These are phyloP conservation scores for Furcasterigmium sp. DNA, from an alignment of 2,329 filamentous ascomycete species.

Conservation along the genomic window DNA sequence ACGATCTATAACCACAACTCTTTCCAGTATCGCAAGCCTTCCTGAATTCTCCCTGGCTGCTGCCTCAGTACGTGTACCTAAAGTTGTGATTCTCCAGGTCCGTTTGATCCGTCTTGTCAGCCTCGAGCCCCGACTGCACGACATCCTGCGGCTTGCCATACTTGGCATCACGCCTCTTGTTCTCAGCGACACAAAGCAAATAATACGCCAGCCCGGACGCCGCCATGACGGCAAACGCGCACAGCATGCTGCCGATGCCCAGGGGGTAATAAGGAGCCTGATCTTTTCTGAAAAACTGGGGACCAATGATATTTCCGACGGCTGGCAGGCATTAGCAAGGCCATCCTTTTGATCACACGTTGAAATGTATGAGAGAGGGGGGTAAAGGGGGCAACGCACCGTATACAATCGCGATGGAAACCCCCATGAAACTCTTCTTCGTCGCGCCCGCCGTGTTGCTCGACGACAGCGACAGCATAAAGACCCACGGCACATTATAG, in stretches of 20 bases:
- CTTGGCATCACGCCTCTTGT: slow-evolving; percentile 13
- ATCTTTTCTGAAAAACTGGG: slow-evolving; percentile 19
- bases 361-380: no score
- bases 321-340: no score
- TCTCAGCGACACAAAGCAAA: slow-evolving; percentile 15
- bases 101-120: slow-evolving; percentile 9
- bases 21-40: no score
- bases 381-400: background rate
- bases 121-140: slow-evolving; percentile 8
- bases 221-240: slow-evolving; percentile 19
- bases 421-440: slow-evolving; percentile 23
- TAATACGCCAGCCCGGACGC: slow-evolving; percentile 15
- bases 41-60: no score
- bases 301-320: slow-evolving; percentile 23
- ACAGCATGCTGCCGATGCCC: slow-evolving; percentile 20
- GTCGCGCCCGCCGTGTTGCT: slow-evolving; percentile 23
- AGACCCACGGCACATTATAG: slow-evolving; percentile 23
- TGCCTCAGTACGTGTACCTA: slow-evolving; percentile 9
- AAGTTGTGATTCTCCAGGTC: slow-evolving; percentile 10
- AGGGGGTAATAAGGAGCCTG: slow-evolving; percentile 21
- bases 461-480: slow-evolving; percentile 21
- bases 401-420: slow-evolving; percentile 21
- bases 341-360: no score
- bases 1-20: no score
- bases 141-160: slow-evolving; percentile 6